Conservation (phyloP, 306 rosid species). For the Sphenostylis stenocarpa region DNA sequence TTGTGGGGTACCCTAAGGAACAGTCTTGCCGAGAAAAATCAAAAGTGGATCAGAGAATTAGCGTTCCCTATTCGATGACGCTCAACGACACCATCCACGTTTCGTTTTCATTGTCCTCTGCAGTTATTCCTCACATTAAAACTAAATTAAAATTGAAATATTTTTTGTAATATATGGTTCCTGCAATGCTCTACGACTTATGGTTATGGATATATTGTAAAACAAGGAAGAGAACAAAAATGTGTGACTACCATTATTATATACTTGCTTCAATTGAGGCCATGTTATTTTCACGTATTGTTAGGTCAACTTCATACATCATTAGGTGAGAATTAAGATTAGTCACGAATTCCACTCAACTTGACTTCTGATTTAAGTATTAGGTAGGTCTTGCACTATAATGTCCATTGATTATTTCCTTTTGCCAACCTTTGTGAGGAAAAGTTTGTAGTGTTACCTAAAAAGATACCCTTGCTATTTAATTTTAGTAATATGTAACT, state of each 20-base stretch:
- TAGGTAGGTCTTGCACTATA: not conserved
- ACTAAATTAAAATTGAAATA: not conserved
- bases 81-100: conserved; percentile 6
- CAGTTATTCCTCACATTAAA: conserved; percentile 16
- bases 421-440: conserved; percentile 1
- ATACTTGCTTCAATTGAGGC: not conserved
- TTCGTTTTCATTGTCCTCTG: conserved; percentile 25
- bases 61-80: conserved; percentile 4
- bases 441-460: not conserved
- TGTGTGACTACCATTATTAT: not conserved
- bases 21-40: conserved; percentile 20
- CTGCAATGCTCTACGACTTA: not conserved
- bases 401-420: conserved; percentile 6
- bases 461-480: not conserved
- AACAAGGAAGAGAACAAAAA: conserved; percentile 9
- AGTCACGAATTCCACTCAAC: conserved; percentile 22
- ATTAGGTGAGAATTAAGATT: conserved; percentile 39
- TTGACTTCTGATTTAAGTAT: conserved; percentile 39
- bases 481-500: conserved; percentile 4
- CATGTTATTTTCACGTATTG: conserved; percentile 4
- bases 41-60: conserved; percentile 34
- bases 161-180: not conserved
- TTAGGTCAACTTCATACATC: conserved; percentile 42
- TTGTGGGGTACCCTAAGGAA: conserved; percentile 14
- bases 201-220: not conserved